phyloP scores from a whole-genome alignment of 768 basidiomycete species.

The Tubosaeta sp. region DNA sequence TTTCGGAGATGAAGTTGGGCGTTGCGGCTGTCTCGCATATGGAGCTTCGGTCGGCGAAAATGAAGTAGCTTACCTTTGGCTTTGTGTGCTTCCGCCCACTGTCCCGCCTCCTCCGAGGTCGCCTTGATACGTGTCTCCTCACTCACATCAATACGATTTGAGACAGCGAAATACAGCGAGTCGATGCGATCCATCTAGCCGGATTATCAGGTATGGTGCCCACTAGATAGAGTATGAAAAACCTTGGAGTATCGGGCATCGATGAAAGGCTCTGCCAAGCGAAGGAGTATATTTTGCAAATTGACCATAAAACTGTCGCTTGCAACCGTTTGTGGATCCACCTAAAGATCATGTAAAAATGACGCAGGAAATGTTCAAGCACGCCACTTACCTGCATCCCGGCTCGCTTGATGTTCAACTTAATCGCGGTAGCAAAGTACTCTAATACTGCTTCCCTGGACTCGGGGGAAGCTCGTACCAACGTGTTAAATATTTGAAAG shows the following conservation, averaged over 20 bases:
- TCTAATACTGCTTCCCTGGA: slow-evolving; percentile 77
- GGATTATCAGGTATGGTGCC: slow-evolving; percentile 3
- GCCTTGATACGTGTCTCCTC: slow-evolving; percentile 96
- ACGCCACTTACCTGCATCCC: slow-evolving; percentile 73
- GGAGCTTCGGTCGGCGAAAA: not conserved
- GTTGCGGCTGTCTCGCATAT: slow-evolving; percentile 42
- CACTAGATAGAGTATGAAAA: slow-evolving; percentile 1
- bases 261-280: slow-evolving; percentile 92
- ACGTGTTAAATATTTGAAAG: slow-evolving; percentile 82
- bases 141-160: slow-evolving; percentile 64
- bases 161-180: slow-evolving; percentile 69
- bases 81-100: slow-evolving; percentile 59
- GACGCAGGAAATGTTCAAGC: not conserved
- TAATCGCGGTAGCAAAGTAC: slow-evolving; percentile 73
- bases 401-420: slow-evolving; percentile 76
- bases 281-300: slow-evolving; percentile 72
- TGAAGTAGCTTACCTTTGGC: slow-evolving; percentile 38
- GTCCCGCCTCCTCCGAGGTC: slow-evolving; percentile 77
- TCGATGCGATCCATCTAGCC: slow-evolving; percentile 88
- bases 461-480: slow-evolving; percentile 79
- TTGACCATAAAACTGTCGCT: slow-evolving; percentile 94
- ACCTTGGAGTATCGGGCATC: slow-evolving; percentile 89
- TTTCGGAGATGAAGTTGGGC: slow-evolving; percentile 92
- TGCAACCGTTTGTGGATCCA: slow-evolving; percentile 81
- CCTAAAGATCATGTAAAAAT: slow-evolving; percentile 37